A percentile compares a stretch with the other conserved stretches of the same genome.
These are phyloP conservation scores for Beauveria caledonica DNA, from an alignment of 2,329 filamentous ascomycete species.

Conservation along the genomic window DNA sequence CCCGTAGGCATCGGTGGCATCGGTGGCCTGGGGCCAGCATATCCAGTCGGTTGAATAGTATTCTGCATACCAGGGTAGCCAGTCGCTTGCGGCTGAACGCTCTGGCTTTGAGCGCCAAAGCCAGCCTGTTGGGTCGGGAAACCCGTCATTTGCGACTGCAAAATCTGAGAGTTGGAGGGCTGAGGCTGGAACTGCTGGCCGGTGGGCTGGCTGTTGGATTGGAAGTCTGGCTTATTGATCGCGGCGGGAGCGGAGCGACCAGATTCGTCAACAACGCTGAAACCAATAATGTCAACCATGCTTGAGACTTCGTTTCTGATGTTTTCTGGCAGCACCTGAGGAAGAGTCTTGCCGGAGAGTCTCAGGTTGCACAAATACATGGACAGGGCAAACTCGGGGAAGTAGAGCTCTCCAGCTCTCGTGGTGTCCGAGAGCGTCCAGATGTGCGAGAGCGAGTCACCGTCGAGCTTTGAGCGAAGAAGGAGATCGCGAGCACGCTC, in stretches of 20 bases:
- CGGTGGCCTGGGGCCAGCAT: slow-evolving; percentile 75
- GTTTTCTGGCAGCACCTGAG: slow-evolving; percentile 66
- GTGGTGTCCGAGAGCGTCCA: slow-evolving; percentile 96
- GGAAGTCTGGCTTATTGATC: slow-evolving; percentile 64
- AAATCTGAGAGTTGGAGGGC: slow-evolving; percentile 58
- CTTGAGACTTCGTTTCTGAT: slow-evolving; percentile 96
- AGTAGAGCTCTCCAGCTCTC: slow-evolving; percentile 89
- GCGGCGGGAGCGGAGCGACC: slow-evolving; percentile 39
- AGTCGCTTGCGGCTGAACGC: slow-evolving; percentile 60
- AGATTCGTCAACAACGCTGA: slow-evolving; percentile 73
- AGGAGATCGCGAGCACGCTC: slow-evolving; percentile 89
- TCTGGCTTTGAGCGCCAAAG: slow-evolving; percentile 48
- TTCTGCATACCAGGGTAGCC: slow-evolving; percentile 48
- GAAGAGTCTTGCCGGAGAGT: slow-evolving; percentile 77
- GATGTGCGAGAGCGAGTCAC: slow-evolving; percentile 82
- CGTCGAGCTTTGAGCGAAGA: slow-evolving; percentile 78
- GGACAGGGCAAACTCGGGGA: slow-evolving; percentile 92
- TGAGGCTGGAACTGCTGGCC: slow-evolving; percentile 68
- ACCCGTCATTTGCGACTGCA: slow-evolving; percentile 52
- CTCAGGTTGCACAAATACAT: slow-evolving; percentile 98
- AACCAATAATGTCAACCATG: slow-evolving; percentile 99
- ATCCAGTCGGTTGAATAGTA: slow-evolving; percentile 70
- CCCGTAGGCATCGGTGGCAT: slow-evolving; percentile 73
- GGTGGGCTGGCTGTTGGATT: slow-evolving; percentile 41
- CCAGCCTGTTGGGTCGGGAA: slow-evolving; percentile 40